Evolutionary conservation across 2,329 filamentous ascomycete genomes (phyloP).

Genomic region (Epichloe hybrida): DNA sequence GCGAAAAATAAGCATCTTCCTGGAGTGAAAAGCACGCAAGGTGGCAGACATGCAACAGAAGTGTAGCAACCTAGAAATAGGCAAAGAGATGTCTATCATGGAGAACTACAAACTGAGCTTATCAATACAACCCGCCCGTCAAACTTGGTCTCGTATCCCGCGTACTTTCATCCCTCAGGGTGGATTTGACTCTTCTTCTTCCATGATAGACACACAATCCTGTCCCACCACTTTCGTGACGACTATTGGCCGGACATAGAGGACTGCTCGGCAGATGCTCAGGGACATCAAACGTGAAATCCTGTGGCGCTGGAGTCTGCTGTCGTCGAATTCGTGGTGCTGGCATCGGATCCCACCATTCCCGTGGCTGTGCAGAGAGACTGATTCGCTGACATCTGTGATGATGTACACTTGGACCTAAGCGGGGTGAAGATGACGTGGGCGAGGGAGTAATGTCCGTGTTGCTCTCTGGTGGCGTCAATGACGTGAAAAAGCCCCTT

Average conservation of each 20-base stretch:
- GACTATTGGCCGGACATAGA: conserved; percentile 35
- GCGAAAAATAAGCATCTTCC: too few relatives aligned
- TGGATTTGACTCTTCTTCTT: conserved; percentile 14
- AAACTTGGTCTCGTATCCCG: background rate
- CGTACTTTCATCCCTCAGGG: background rate
- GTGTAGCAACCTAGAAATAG: background rate
- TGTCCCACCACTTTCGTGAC: conserved; percentile 29
- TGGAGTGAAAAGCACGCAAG: background rate
- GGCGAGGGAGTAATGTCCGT: background rate
- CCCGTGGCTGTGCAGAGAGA: conserved; percentile 13
- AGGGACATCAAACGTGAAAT: conserved; percentile 35
- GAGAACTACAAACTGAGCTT: background rate
- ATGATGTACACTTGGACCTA: conserved; percentile 8
- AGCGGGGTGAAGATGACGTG: conserved; percentile 2
- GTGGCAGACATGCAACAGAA: background rate
- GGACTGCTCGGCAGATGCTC: conserved; percentile 38
- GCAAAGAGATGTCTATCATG: background rate
- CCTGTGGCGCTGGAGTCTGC: background rate
- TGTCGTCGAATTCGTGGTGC: conserved; percentile 11
- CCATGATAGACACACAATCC: conserved; percentile 39
- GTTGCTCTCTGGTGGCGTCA: conserved; percentile 16
- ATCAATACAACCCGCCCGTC: background rate
- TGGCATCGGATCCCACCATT: conserved; percentile 24
- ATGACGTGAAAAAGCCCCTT: conserved; percentile 30
- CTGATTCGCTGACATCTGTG: conserved; percentile 11